Conservation (phyloP, 805 yeast genomes). For the Starmerella roubikii region DNA sequence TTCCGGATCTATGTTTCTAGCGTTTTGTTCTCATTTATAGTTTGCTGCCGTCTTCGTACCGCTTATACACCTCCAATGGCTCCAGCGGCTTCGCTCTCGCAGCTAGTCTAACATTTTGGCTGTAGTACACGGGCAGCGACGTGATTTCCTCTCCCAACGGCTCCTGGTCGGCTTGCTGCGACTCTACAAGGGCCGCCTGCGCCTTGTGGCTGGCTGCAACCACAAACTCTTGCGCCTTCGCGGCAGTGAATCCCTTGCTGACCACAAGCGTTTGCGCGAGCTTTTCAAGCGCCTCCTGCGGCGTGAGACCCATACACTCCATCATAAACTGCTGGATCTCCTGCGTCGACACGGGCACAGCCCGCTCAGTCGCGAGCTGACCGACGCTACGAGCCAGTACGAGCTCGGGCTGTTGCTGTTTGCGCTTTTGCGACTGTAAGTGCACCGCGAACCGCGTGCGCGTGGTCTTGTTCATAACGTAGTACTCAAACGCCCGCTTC, state of each 20-base stretch:
- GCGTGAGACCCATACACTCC: slow-evolving; percentile 14
- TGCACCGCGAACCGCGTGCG: slow-evolving; percentile 42
- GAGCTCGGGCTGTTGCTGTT: slow-evolving; percentile 11
- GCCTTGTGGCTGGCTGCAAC: slow-evolving; percentile 1
- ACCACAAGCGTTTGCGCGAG: slow-evolving; percentile 7
- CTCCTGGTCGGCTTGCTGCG: neutral
- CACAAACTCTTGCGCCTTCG: slow-evolving; percentile 24
- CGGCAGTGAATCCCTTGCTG: slow-evolving; percentile 17
- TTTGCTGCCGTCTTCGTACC: slow-evolving; percentile 10
- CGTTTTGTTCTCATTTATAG: neutral
- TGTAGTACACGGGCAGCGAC: slow-evolving; percentile 6
- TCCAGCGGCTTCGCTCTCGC: slow-evolving; percentile 8
- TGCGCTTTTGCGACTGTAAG: slow-evolving; percentile 43
- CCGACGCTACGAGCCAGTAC: slow-evolving; percentile 20
- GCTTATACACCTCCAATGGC: slow-evolving; percentile 1
- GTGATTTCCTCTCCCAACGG: slow-evolving; percentile 5
- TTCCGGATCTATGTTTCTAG: too few species aligned
- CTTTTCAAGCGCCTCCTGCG: slow-evolving; percentile 13
- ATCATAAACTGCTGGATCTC: slow-evolving; percentile 9
- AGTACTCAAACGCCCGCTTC: slow-evolving; percentile 37
- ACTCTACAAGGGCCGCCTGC: slow-evolving; percentile 1
- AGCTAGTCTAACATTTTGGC: slow-evolving; percentile 4
- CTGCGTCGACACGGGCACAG: slow-evolving; percentile 16
- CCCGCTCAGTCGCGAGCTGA: slow-evolving; percentile 23
- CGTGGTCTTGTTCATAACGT: slow-evolving; percentile 30